Evolutionary conservation across 2,329 filamentous ascomycete genomes (phyloP), one percentile per base, ranked within the genome.

Genomic region (Microdochium trichocladiopsis): DNA sequence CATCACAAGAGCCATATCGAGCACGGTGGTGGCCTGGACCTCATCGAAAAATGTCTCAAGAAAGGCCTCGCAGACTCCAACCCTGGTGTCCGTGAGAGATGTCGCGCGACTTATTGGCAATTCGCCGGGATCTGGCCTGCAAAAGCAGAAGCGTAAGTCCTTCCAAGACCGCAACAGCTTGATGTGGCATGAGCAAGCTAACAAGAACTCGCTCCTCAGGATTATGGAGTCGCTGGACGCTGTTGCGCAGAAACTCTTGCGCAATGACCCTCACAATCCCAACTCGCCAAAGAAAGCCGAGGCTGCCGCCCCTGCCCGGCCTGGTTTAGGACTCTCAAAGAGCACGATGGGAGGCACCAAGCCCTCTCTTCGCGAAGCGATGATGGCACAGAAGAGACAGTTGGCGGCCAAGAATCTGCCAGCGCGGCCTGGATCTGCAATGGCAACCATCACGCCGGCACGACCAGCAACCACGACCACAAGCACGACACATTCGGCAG

Each of bases 41-140:
- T 90, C 25, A 80, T 95, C 14, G 90, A 95, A 58, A 95, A 95
- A 68, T 90, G 87, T 59, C 82, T 99, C 63, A 91, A 87, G 67
- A 95, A 91, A 66, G 89, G 93, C 1, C 77, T 99, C n/a, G 78
- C 77, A 22, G 94, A 99, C 72, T 78, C 93, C 12, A 96, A 97
- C 63, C 91, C 92, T 8, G 88, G 86, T 25, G 93, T 97, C 47
- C 83, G 94, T 61, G 91, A 96, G 68, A 86, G 83, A 57, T 93
- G 88, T 77, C 83, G 94, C 60, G 80, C 83, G 36, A 89, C 90
- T 0, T 99, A 89, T 68, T 99, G 94, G 94, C 75, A 76, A 0
- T 96, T 92, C 66, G 82, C 84, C 54, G 75, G 74, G 31, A 77
- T 90, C 18, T 97, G 91, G 89, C 86, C 88, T 2, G 78, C 84